phyloP scores from a whole-genome alignment of 176 grass and related monocot genomes.

The Triticum turgidum region DNA sequence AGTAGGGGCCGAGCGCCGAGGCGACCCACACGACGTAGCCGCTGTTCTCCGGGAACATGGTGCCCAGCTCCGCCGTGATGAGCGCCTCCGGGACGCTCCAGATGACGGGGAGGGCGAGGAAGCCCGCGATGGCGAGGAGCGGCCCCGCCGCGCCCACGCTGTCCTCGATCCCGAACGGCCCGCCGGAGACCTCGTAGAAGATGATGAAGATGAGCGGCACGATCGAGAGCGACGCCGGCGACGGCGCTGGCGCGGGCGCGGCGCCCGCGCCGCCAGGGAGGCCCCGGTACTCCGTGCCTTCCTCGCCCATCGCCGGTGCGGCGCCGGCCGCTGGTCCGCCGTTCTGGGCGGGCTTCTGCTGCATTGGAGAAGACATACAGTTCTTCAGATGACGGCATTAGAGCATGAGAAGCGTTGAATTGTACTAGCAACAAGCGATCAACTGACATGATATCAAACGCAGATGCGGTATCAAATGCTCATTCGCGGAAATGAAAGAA shows the following conservation, averaged over 20 bases:
- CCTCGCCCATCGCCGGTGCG: slow-evolving; percentile 39
- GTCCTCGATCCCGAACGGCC: slow-evolving; percentile 67
- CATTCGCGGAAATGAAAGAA: too few species aligned
- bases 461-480: neutral
- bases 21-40: slow-evolving; percentile 13
- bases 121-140: slow-evolving; percentile 55
- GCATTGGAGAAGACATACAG: neutral
- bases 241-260: neutral
- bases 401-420: neutral
- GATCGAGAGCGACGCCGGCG: slow-evolving; percentile 36
- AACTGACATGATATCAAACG: neutral
- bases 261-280: slow-evolving; percentile 20
- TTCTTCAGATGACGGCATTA: neutral
- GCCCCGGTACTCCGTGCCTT: slow-evolving; percentile 25
- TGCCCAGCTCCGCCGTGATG: slow-evolving; percentile 16
- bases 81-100: slow-evolving; percentile 18
- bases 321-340: neutral
- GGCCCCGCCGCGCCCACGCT: slow-evolving; percentile 50
- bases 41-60: slow-evolving; percentile 21
- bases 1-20: slow-evolving; percentile 18
- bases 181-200: slow-evolving; percentile 90
- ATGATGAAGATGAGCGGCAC: slow-evolving; percentile 75
- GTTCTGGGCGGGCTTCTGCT: slow-evolving; percentile 43
- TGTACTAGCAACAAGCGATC: neutral
- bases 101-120: slow-evolving; percentile 36